A percentile compares a stretch with the other conserved stretches of the same genome.
phyloP scores from a whole-genome alignment of 2,329 filamentous ascomycete genomes.

The Apiospora sp. region DNA sequence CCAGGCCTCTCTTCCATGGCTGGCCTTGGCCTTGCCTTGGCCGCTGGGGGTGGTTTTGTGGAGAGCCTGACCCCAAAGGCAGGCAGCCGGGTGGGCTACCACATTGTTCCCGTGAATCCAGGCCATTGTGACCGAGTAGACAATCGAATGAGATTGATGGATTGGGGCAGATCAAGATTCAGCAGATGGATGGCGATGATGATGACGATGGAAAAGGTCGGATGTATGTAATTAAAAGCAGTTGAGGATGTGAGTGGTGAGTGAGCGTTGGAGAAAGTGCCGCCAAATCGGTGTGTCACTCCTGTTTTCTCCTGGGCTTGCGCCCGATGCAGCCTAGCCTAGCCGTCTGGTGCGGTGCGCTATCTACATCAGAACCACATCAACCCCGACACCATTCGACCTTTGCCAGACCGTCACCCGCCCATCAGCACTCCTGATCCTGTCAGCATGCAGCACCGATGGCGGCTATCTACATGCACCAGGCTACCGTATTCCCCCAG shows the following conservation, averaged over 20 bases:
- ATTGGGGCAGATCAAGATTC: neutral
- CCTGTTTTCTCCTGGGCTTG: too few species aligned
- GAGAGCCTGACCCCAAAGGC: neutral
- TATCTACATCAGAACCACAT: neutral
- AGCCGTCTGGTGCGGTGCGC: neutral
- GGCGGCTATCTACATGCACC: neutral
- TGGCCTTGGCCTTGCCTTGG: neutral
- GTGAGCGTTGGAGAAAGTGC: neutral
- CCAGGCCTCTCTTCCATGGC: neutral
- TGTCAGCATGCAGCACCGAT: neutral
- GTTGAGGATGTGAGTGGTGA: neutral
- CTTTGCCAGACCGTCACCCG: neutral
- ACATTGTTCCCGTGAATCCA: neutral
- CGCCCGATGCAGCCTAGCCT: neutral
- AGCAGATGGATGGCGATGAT: neutral
- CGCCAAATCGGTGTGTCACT: too few species aligned
- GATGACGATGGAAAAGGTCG: neutral
- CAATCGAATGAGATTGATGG: too few species aligned
- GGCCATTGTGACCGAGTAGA: neutral
- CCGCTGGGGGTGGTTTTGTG: conserved; percentile 1
- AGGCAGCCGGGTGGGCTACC: neutral
- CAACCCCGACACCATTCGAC: neutral
- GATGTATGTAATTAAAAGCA: neutral
- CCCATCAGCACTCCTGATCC: neutral
- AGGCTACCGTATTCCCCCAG: too few species aligned